A percentile compares a stretch with the other conserved stretches of the same genome.
phyloP scores from a whole-genome alignment of 2,329 filamentous ascomycete genomes.

The Aspergillus sp. region DNA sequence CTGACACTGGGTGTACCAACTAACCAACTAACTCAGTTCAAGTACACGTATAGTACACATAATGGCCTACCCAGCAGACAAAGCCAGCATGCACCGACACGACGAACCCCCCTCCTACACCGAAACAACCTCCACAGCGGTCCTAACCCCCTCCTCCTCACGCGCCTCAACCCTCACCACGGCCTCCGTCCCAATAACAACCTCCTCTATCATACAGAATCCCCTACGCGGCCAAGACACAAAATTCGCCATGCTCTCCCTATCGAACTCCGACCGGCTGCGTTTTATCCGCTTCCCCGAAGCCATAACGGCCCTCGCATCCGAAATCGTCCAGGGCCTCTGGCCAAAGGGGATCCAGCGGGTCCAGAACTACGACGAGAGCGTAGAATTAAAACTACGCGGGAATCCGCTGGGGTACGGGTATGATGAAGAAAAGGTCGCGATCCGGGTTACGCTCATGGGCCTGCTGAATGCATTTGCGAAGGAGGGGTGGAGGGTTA shows the following conservation, averaged over 20 bases:
- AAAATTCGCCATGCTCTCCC: background rate
- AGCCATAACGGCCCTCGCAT: background rate
- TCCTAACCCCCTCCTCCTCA: background rate
- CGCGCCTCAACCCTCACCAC: background rate
- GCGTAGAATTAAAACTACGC: conserved; percentile 4
- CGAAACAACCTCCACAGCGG: background rate
- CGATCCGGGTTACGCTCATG: background rate
- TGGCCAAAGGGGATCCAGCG: conserved; percentile 11
- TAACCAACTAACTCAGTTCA: too few species aligned
- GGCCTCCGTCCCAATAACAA: background rate
- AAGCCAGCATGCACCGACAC: background rate
- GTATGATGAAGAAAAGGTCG: conserved; percentile 3
- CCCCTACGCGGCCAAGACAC: background rate
- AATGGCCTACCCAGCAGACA: background rate
- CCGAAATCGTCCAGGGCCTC: background rate
- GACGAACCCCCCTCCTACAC: conserved; percentile 5
- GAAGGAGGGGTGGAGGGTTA: conserved; percentile 8
- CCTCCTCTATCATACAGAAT: background rate
- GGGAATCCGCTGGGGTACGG: conserved; percentile 7
- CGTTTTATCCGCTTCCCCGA: conserved; percentile 10
- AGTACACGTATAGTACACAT: too few species aligned
- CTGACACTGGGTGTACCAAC: too few species aligned
- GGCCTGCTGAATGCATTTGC: conserved; percentile 4
- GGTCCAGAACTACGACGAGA: background rate
- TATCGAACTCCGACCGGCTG: background rate